These are phyloP conservation scores for Blastosporella zonata DNA, from an alignment of 1,284 basidiomycete species.

Conservation along the genomic window DNA sequence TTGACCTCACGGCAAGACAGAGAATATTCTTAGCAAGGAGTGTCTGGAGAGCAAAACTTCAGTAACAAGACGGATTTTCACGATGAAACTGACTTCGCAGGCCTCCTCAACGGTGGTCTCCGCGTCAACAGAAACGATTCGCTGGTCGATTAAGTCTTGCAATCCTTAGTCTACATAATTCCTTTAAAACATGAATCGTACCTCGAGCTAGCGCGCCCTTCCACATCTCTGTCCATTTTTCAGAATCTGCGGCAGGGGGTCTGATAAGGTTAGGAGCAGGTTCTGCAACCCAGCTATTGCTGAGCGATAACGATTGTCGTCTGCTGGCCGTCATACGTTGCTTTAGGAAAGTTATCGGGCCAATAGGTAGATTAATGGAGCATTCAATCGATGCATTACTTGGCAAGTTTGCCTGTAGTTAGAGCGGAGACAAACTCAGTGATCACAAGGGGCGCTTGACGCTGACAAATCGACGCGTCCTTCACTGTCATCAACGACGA, in stretches of 20 bases:
- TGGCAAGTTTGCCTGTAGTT: background rate
- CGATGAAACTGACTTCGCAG: conserved; percentile 56
- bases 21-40: conserved; percentile 58
- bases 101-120: conserved; percentile 74
- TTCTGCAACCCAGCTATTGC: conserved; percentile 30
- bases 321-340: conserved; percentile 32
- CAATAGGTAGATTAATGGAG: conserved; percentile 6
- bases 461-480: conserved; percentile 18
- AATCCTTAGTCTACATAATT: conserved; percentile 1
- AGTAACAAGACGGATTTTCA: background rate
- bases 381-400: conserved; percentile 5
- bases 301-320: conserved; percentile 38
- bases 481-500: background rate
- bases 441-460: conserved; percentile 1
- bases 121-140: conserved; percentile 59
- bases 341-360: conserved; percentile 6
- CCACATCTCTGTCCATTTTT: conserved; percentile 62
- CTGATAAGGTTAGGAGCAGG: conserved; percentile 19
- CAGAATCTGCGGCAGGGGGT: conserved; percentile 37
- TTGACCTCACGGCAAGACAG: conserved; percentile 60
- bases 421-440: background rate
- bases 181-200: conserved; percentile 21
- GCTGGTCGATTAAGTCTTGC: conserved; percentile 63
- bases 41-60: conserved; percentile 35
- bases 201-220: conserved; percentile 51